Base-by-base conservation (phyloP, 228 moss, liverwort and hornwort genomes). In the Sphagnum fallax region DNA sequence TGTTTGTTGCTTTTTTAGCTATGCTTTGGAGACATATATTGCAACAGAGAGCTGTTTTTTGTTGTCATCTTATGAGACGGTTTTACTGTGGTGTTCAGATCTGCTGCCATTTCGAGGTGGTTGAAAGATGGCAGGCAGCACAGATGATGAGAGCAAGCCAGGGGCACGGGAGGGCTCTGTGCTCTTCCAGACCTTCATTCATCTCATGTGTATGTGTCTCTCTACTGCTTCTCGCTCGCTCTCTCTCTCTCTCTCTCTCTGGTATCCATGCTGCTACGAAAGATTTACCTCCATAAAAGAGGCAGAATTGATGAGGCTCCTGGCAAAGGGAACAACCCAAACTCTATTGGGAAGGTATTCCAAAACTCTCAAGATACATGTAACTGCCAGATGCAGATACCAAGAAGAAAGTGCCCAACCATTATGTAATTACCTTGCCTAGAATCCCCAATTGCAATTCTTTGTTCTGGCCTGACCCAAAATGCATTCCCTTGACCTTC, bases 81-180 rank as follows among this genome's bases (percentile, higher is more conserved):
- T 32, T 32, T 32, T 32, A 32, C 32, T 32, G 32, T 32, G 32
- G 32, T 32, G 32, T 32, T 32, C 32, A 32, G 32, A 32, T 32
- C 32, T 2, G 32, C 32, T 32, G 2, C 32, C 32, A 32, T 2
- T 32, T 32, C 2, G 32, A 32, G 32, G 32, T 32, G 32, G 32
- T 32, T 32, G 32, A 71, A 79, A 73, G 80, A 52, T 69, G 50
- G 72, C 72, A 51, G 32, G 69, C 48, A 72, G 63, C 73, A 68
- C 75, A 48, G 75, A 79, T 60, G 85, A 69, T 59, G 85, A 75
- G 50, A 63, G 51, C 50, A 83, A 68, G 18, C 78, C 83, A 4
- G 85, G 90, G 16, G 73, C 83, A 52, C 73, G 75, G 71, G 89
- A 95, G 76, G 95, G 89, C 48, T 80, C 89, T 13, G 53, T 95